These are phyloP conservation scores for Trypanosoma mega DNA, from an alignment of 208 protist genomes.

Conservation along the genomic window DNA sequence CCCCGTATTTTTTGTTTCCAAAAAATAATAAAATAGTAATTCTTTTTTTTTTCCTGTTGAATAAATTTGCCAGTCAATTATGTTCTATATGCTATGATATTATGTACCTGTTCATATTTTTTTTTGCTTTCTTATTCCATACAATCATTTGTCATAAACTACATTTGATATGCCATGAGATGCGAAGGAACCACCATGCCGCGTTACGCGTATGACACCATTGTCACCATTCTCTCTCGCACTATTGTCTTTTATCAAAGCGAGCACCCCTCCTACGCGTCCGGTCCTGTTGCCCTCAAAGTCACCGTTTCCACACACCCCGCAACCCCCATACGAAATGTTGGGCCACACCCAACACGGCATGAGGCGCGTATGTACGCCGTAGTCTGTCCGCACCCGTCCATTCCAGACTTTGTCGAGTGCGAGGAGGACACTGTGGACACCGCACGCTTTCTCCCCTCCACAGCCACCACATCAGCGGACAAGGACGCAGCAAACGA, in stretches of 20 bases:
- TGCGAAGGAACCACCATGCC: neutral
- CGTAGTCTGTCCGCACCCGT: conserved; percentile 23
- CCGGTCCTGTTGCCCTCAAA: conserved; percentile 32
- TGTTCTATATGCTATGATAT: no score
- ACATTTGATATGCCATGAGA: neutral
- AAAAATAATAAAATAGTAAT: no score
- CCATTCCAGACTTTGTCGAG: conserved; percentile 35
- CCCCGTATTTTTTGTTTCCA: no score
- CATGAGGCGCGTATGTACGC: conserved; percentile 23
- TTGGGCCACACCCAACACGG: neutral
- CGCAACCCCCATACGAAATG: neutral
- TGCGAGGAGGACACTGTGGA: conserved; percentile 25
- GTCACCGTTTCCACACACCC: conserved; percentile 7
- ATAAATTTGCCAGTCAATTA: no score
- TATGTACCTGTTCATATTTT: no score
- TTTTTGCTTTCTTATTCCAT: no score
- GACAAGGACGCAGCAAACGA: no score
- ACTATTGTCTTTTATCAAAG: conserved; percentile 20
- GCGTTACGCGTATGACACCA: neutral
- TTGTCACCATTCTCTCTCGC: conserved; percentile 5
- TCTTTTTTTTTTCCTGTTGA: no score
- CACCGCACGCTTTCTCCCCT: conserved; percentile 16
- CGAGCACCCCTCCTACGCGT: conserved; percentile 1
- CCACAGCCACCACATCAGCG: no score
- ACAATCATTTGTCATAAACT: neutral